phyloP scores from a whole-genome alignment of 768 basidiomycete genomes.

The Boletellus ananiceps region DNA sequence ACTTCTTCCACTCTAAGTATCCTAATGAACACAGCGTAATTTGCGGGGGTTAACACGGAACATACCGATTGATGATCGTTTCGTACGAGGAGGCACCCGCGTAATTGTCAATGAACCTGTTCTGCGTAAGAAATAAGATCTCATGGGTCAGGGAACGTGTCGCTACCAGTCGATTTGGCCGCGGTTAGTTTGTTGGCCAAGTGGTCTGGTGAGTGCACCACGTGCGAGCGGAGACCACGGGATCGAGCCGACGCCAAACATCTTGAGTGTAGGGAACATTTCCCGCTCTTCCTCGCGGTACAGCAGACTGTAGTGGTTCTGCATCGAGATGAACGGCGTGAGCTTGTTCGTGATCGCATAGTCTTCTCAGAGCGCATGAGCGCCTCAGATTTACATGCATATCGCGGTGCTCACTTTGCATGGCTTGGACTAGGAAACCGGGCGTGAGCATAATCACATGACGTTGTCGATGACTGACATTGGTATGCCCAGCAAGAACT shows the following conservation, averaged over 20 bases:
- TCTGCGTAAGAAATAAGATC: conserved; percentile 2
- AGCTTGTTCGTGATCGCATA: conserved; percentile 41
- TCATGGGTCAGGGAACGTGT: neutral
- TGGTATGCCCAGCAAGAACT: conserved; percentile 40
- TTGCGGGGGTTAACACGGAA: neutral
- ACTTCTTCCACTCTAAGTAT: conserved; percentile 37
- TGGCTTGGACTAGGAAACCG: conserved; percentile 31
- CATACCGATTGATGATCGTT: conserved; percentile 26
- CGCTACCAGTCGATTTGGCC: conserved; percentile 23
- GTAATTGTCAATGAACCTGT: conserved; percentile 25
- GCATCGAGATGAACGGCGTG: conserved; percentile 61
- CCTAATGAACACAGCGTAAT: neutral
- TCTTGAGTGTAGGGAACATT: conserved; percentile 50
- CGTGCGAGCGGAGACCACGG: conserved; percentile 44
- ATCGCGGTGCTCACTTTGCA: conserved; percentile 31
- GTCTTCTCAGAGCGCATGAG: conserved; percentile 19
- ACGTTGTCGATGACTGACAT: conserved; percentile 20
- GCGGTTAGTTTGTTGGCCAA: conserved; percentile 27
- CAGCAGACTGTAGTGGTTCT: conserved; percentile 52
- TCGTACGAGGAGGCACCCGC: conserved; percentile 23
- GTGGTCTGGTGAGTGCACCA: conserved; percentile 34
- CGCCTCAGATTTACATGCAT: neutral
- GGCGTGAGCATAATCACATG: conserved; percentile 1
- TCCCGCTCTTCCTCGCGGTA: conserved; percentile 61
- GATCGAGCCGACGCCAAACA: conserved; percentile 42